phyloP scores from a whole-genome alignment of 441 rosid species.

The Isatis lusitanica region DNA sequence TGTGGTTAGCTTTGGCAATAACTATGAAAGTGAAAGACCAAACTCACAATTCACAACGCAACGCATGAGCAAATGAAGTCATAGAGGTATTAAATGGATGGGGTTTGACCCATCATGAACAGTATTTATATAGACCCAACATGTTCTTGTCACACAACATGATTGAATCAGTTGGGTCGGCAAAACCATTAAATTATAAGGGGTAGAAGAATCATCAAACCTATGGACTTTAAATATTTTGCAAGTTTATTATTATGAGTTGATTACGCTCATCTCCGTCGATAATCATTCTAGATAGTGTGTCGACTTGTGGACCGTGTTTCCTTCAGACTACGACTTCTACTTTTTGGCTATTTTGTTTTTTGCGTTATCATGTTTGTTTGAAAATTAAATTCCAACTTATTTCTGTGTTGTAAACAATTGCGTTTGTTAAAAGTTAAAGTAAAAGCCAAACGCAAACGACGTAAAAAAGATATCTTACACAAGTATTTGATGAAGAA shows the following conservation, averaged over 20 bases:
- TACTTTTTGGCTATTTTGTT: background rate
- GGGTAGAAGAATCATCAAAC: background rate
- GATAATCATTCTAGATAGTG: slow-evolving; percentile 7
- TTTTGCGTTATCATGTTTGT: background rate
- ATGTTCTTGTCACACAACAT: slow-evolving; percentile 32
- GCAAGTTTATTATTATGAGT: background rate
- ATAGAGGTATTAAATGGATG: slow-evolving; percentile 23
- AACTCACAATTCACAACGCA: slow-evolving; percentile 17
- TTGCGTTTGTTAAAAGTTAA: background rate
- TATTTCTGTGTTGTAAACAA: background rate
- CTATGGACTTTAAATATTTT: slow-evolving; percentile 13
- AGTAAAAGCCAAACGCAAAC: background rate
- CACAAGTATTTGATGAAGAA: background rate
- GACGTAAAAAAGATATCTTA: background rate
- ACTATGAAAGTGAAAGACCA: slow-evolving; percentile 22
- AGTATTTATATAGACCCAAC: slow-evolving; percentile 32
- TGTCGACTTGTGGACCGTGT: background rate
- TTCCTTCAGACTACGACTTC: background rate
- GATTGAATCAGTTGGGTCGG: slow-evolving; percentile 29
- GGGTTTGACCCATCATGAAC: slow-evolving; percentile 32
- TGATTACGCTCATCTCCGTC: background rate
- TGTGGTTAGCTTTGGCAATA: slow-evolving; percentile 26
- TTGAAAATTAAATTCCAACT: no score
- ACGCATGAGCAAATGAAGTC: slow-evolving; percentile 29
- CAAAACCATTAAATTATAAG: slow-evolving; percentile 11